phyloP scores from a whole-genome alignment of 106 monocot species.

The Apostasia ramifera region DNA sequence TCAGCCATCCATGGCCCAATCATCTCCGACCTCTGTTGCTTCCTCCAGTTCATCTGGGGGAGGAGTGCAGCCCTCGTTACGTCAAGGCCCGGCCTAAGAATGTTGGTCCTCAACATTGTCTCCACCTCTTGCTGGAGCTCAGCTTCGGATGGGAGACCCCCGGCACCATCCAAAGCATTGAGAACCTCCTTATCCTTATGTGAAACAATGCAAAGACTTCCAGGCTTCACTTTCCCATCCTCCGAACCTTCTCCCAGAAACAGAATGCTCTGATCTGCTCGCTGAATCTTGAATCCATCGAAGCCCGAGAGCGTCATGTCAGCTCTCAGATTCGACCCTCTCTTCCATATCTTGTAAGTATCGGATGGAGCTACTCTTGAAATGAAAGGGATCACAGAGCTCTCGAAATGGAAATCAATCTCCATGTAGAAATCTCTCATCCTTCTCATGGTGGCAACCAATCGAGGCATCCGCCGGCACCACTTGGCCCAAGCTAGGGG shows the following conservation, averaged over 20 bases:
- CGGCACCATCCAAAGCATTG: slow-evolving; percentile 37
- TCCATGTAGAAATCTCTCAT: slow-evolving; percentile 61
- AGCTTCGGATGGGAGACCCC: slow-evolving; percentile 23
- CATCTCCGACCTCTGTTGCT: slow-evolving; percentile 23
- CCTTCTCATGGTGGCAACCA: slow-evolving; percentile 29
- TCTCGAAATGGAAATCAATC: slow-evolving; percentile 48
- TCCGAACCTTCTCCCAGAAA: slow-evolving; percentile 54
- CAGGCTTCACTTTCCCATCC: slow-evolving; percentile 24
- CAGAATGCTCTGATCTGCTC: slow-evolving; percentile 42
- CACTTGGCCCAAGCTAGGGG: slow-evolving; percentile 39
- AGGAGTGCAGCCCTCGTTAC: slow-evolving; percentile 34
- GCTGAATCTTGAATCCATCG: slow-evolving; percentile 43
- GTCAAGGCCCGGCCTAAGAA: slow-evolving; percentile 50
- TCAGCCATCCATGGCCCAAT: slow-evolving; percentile 58
- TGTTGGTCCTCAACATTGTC: slow-evolving; percentile 25
- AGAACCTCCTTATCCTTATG: slow-evolving; percentile 50
- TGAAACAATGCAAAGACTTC: slow-evolving; percentile 29
- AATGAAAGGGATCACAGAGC: slow-evolving; percentile 53
- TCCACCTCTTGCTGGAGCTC: slow-evolving; percentile 41
- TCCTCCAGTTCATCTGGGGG: slow-evolving; percentile 32
- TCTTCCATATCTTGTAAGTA: slow-evolving; percentile 58
- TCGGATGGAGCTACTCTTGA: slow-evolving; percentile 46
- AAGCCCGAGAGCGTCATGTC: slow-evolving; percentile 68
- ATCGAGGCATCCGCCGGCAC: slow-evolving; percentile 43
- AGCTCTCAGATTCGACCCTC: slow-evolving; percentile 50